Conservation (phyloP, 805 yeast species). For the Lachancea fermentati region DNA sequence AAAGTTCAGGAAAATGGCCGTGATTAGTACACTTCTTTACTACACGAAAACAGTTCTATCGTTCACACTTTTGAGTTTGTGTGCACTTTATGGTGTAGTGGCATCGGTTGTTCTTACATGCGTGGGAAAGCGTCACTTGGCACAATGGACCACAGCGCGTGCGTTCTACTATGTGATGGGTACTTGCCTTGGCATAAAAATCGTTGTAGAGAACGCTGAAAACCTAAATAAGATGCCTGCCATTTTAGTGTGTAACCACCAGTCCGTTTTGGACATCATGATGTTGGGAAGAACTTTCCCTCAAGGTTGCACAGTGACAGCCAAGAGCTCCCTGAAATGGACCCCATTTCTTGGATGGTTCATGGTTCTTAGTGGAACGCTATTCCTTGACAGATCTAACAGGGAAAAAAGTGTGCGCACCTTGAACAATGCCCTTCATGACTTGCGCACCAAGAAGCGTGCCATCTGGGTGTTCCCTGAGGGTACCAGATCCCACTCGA, state of each 20-base stretch:
- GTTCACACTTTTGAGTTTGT: conserved; percentile 45
- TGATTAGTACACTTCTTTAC: conserved; percentile 41
- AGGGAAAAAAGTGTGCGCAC: conserved; percentile 71
- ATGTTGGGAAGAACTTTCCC: conserved; percentile 83
- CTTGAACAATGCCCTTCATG: conserved; percentile 60
- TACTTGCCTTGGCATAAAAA: conserved; percentile 58
- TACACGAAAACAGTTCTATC: conserved; percentile 52
- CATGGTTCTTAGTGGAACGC: conserved; percentile 85
- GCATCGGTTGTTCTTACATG: conserved; percentile 64
- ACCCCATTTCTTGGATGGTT: conserved; percentile 96
- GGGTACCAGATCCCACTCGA: conserved; percentile 85
- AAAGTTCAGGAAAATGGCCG: conserved; percentile 10
- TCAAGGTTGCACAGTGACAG: conserved; percentile 83
- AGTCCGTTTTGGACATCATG: conserved; percentile 78
- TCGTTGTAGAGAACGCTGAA: conserved; percentile 64
- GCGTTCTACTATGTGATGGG: conserved; percentile 65
- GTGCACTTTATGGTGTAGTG: conserved; percentile 71
- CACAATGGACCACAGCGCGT: conserved; percentile 88
- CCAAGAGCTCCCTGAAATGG: conserved; percentile 76
- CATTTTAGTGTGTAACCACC: conserved; percentile 82
- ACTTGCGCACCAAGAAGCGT: conserved; percentile 57
- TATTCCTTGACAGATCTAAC: conserved; percentile 80
- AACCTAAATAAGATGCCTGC: conserved; percentile 61
- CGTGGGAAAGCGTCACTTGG: conserved; percentile 67
- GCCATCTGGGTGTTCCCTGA: conserved; percentile 92